Percentiles rank a stretch among this genome's conserved stretches.
Evolutionary conservation across 805 yeast species (phyloP).

Genomic region (Saturnispora silvae): DNA sequence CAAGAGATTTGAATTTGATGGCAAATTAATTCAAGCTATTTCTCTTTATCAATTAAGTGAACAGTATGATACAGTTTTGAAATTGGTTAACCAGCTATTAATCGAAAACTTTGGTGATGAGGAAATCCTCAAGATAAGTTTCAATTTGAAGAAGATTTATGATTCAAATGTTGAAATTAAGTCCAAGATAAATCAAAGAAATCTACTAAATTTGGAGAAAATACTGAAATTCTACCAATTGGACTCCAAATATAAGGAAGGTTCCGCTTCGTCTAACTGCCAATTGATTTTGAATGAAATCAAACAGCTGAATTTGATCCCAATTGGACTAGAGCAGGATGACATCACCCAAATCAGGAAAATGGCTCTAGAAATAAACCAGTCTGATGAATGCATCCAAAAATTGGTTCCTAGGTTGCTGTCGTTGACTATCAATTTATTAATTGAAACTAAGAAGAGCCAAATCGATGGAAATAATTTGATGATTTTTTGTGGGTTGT

Average conservation of each 20-base stretch:
- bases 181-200: conserved; percentile 37
- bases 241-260: conserved; percentile 37
- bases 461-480: conserved; percentile 67
- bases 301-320: conserved; percentile 54
- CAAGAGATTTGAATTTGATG: conserved; percentile 80
- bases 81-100: conserved; percentile 60
- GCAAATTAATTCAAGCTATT: conserved; percentile 76
- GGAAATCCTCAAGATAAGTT: conserved; percentile 37
- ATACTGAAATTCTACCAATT: conserved; percentile 61
- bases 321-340: conserved; percentile 32
- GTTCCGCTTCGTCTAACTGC: conserved; percentile 5
- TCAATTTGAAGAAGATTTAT: conserved; percentile 34
- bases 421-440: conserved; percentile 71
- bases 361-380: conserved; percentile 53
- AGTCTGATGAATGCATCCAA: conserved; percentile 58
- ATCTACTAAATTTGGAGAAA: conserved; percentile 51
- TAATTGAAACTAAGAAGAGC: conserved; percentile 11
- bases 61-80: conserved; percentile 73
- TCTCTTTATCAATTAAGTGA: conserved; percentile 79
- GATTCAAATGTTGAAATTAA: conserved; percentile 51
- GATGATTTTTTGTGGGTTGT: conserved; percentile 91
- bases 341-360: conserved; percentile 50
- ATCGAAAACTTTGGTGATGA: conserved; percentile 55
- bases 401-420: conserved; percentile 73
- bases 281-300: conserved; percentile 32